Conservation (phyloP, 2,329 filamentous ascomycete genomes). For the Neodidymelliopsis sp. region DNA sequence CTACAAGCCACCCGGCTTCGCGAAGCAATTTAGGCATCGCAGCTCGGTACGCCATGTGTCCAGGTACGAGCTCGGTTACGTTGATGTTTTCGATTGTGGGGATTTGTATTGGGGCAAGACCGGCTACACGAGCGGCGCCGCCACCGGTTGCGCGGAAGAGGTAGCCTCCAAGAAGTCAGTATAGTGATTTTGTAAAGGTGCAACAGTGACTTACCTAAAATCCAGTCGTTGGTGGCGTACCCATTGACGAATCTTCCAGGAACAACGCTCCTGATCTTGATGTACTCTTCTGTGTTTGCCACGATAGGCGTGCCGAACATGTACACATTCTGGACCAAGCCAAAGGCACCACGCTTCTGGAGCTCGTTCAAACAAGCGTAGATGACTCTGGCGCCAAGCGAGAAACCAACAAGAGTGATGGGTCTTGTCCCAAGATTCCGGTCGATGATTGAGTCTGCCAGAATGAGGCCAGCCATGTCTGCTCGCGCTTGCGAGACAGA, state of each 20-base stretch:
- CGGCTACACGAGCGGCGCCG: conserved; percentile 87
- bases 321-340: conserved; percentile 93
- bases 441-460: conserved; percentile 92
- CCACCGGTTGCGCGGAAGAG: conserved; percentile 94
- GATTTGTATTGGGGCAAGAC: conserved; percentile 80
- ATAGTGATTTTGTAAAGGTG: not conserved
- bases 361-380: conserved; percentile 91
- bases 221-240: conserved; percentile 96
- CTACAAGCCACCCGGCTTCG: conserved; percentile 88
- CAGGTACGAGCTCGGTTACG: conserved; percentile 82
- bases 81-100: conserved; percentile 88
- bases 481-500: conserved; percentile 93
- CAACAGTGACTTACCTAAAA: conserved; percentile 65
- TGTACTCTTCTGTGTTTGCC: conserved; percentile 87
- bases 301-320: conserved; percentile 93
- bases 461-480: conserved; percentile 84
- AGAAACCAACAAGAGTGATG: conserved; percentile 93
- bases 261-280: conserved; percentile 81
- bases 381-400: conserved; percentile 88
- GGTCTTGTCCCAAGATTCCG: conserved; percentile 90
- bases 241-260: conserved; percentile 94
- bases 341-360: conserved; percentile 80
- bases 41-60: conserved; percentile 95
- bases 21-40: conserved; percentile 89
- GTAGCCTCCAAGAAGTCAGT: conserved; percentile 63